phyloP scores from a whole-genome alignment of 805 yeast species.

The Starmerella bombi region DNA sequence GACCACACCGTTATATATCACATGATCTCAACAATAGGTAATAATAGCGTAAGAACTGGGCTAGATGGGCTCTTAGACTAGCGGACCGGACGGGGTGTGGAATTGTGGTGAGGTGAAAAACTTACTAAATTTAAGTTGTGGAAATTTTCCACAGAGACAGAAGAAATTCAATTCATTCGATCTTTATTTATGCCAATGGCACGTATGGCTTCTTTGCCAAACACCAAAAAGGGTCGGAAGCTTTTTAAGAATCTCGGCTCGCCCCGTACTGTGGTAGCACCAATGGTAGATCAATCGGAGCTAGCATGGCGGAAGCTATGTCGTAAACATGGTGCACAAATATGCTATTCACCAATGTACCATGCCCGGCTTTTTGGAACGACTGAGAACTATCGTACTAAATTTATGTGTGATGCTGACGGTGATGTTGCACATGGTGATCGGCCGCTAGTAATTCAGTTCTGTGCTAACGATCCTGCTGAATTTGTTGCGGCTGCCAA shows the following conservation, averaged over 20 bases:
- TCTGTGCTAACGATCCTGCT: constrained; percentile 93
- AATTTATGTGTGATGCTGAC: constrained; percentile 53
- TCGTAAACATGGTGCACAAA: constrained; percentile 77
- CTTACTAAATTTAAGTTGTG: no score
- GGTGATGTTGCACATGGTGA: constrained; percentile 51
- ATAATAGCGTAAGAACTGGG: no score
- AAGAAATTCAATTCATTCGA: neutral
- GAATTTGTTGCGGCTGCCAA: constrained; percentile 69
- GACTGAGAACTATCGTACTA: constrained; percentile 62
- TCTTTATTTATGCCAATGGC: constrained; percentile 1
- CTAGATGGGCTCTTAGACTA: no score
- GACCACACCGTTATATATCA: no score
- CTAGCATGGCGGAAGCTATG: constrained; percentile 88
- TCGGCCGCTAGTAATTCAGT: constrained; percentile 84
- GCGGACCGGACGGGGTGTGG: no score
- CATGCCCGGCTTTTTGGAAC: constrained; percentile 86
- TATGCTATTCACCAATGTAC: constrained; percentile 94
- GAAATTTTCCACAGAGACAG: no score
- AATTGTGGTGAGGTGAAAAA: no score
- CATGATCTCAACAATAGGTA: no score
- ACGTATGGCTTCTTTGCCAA: constrained; percentile 17
- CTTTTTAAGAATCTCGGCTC: constrained; percentile 54
- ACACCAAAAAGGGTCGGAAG: constrained; percentile 41
- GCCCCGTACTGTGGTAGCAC: constrained; percentile 84
- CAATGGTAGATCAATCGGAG: constrained; percentile 97